Evolutionary conservation across 2,329 filamentous ascomycete genomes (phyloP).

Genomic region (Aspergillus latus): DNA sequence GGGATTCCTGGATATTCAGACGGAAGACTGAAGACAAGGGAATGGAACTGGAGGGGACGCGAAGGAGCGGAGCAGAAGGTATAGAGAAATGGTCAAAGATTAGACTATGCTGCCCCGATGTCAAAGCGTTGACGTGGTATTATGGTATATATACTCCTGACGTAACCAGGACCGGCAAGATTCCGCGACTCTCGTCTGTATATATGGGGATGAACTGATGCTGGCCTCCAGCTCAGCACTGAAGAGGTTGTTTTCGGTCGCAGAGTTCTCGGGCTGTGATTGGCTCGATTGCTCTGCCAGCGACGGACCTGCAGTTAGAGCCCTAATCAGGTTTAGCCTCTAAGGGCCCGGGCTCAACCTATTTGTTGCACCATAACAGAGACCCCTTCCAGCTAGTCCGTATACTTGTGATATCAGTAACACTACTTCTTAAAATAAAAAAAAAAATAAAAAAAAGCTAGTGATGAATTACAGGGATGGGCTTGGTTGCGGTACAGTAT

Average conservation of each 20-base stretch:
- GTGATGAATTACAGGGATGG: too few relatives aligned
- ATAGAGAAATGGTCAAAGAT: background rate
- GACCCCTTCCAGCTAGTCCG: background rate
- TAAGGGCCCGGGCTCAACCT: background rate
- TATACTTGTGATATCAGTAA: too few relatives aligned
- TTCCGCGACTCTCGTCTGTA: background rate
- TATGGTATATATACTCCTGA: background rate
- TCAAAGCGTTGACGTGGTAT: background rate
- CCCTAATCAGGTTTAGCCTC: constrained; percentile 10
- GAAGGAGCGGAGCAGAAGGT: background rate
- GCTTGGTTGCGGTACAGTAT: background rate
- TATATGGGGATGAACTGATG: background rate
- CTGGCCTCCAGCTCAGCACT: background rate
- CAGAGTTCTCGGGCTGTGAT: background rate
- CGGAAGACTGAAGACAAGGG: background rate
- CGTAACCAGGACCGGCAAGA: background rate
- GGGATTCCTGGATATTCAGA: constrained; percentile 13
- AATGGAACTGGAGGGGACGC: background rate
- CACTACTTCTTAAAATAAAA: too few relatives aligned
- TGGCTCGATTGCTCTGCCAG: constrained; percentile 5
- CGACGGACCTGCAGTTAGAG: constrained; percentile 14
- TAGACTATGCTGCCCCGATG: background rate
- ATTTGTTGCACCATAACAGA: background rate
- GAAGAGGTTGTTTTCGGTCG: constrained; percentile 11
- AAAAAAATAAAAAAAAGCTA: too few relatives aligned